phyloP scores from a whole-genome alignment of 306 rosid genomes.

The Malus sieversii region DNA sequence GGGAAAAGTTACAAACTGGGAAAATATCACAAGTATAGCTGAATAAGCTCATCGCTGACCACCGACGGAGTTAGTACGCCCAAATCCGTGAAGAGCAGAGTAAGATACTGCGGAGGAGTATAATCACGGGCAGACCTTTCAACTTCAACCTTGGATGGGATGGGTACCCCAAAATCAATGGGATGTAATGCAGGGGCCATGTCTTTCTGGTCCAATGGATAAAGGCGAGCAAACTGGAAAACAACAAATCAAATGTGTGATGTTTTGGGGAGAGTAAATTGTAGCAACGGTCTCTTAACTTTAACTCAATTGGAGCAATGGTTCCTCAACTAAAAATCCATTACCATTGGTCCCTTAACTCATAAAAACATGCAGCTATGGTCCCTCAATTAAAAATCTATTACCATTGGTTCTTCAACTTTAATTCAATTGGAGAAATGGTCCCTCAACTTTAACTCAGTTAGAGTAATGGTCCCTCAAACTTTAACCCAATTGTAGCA shows the following conservation, averaged over 20 bases:
- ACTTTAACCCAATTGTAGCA: no score
- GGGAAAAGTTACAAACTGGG: neutral
- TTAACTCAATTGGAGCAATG: no score
- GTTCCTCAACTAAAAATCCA: no score
- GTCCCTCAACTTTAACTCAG: no score
- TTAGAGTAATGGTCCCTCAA: no score
- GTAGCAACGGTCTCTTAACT: no score
- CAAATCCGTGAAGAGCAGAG: constrained; percentile 84
- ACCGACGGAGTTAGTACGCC: constrained; percentile 95
- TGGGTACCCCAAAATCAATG: constrained; percentile 84
- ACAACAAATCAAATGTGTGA: neutral
- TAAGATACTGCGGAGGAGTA: constrained; percentile 94
- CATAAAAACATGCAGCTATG: no score
- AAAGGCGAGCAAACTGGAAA: constrained; percentile 90
- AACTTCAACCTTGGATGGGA: constrained; percentile 91
- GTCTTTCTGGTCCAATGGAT: constrained; percentile 94
- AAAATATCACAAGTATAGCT: constrained; percentile 56
- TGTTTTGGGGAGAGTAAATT: neutral
- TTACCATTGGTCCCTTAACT: no score
- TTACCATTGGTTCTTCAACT: no score
- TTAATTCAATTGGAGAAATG: no score
- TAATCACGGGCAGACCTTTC: constrained; percentile 92
- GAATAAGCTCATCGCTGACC: constrained; percentile 96
- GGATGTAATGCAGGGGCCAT: constrained; percentile 83
- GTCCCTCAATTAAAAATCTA: no score